Base-by-base conservation (phyloP, 1,139 yeast species). In the Yamadazyma pseudoaaseri region DNA sequence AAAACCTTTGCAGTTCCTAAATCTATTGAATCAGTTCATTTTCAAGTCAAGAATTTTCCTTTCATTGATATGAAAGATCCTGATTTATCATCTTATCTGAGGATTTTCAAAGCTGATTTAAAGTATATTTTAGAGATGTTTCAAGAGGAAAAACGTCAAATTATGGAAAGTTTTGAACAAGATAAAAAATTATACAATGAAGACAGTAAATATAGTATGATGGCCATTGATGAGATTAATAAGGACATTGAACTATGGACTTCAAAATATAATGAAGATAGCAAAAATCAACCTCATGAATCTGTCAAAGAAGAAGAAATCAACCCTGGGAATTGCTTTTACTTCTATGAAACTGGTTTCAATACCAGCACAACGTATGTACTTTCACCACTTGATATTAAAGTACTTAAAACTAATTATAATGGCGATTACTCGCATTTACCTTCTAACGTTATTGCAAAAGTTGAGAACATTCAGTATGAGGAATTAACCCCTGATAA, bases 341-440 rank as follows among this genome's bases (percentile, higher is more conserved):
- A 51, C 40, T 66, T 55, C 41, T 86, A 82, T 52, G 90, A 87
- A 51, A 81, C 95, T 0, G 80, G 82, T 0, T 83, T 82, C 56
- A 76, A 78, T 44, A 72, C 92, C 0, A 65, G 78, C 3, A 72
- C 82, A 5, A 74, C 76, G 20, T 87, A 65, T 54, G 83, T 86
- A 27, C 62, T 90, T 15, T 79, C 96, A 0, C 81, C 90, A 2
- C 62, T 92, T 30, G 98, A 92, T 51, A 74, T 86, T 31, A 81
- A 81, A 39, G 79, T 92, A 9, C 62, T 92, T 40, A 74, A 77
- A 41, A 58, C 78, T 1, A 73, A 81, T 5, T 87, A 76, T 58
- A 79, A 78, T 5, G 49, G 53, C 22, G 65, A 69, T 12, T 90
- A 84, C 49, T 60, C 76, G 1, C 58, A 68, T 10, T 76, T 90